phyloP scores from a whole-genome alignment of 2,329 filamentous ascomycete species.

The Pyricularia sp. region DNA sequence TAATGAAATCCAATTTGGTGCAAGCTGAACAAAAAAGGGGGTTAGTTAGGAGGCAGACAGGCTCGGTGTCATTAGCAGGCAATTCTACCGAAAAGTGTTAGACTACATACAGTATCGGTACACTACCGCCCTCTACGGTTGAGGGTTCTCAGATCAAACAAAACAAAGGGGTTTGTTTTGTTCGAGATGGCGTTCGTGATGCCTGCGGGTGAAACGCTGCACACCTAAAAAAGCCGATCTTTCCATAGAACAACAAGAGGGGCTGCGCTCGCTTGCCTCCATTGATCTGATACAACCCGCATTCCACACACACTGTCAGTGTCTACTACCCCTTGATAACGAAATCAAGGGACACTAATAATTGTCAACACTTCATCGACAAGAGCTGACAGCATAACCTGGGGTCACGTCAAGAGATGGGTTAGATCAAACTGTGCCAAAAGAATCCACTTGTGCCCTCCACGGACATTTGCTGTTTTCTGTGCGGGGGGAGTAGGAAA shows the following conservation, averaged over 20 bases:
- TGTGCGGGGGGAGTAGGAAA: not conserved
- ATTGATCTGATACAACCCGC: not conserved
- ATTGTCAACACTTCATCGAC: not conserved
- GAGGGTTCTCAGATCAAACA: not conserved
- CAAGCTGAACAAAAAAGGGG: not conserved
- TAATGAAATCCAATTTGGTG: not conserved
- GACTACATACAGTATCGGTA: too few relatives aligned
- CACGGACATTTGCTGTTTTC: not conserved
- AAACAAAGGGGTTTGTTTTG: not conserved
- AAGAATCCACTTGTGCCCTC: not conserved
- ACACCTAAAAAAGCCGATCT: not conserved
- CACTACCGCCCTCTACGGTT: not conserved
- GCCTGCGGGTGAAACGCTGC: not conserved
- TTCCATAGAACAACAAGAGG: not conserved
- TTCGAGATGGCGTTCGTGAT: not conserved
- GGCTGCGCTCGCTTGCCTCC: not conserved
- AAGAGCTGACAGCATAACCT: not conserved
- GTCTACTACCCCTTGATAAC: not conserved
- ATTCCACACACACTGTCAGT: not conserved
- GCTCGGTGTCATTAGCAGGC: not conserved
- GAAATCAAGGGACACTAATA: not conserved
- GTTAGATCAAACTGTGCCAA: not conserved
- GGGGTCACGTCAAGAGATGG: not conserved
- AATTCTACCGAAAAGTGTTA: not conserved
- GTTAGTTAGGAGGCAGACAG: not conserved